Evolutionary conservation across 306 rosid genomes (phyloP), one percentile per base, ranked within the genome.

Genomic region (Coriaria nepalensis): DNA sequence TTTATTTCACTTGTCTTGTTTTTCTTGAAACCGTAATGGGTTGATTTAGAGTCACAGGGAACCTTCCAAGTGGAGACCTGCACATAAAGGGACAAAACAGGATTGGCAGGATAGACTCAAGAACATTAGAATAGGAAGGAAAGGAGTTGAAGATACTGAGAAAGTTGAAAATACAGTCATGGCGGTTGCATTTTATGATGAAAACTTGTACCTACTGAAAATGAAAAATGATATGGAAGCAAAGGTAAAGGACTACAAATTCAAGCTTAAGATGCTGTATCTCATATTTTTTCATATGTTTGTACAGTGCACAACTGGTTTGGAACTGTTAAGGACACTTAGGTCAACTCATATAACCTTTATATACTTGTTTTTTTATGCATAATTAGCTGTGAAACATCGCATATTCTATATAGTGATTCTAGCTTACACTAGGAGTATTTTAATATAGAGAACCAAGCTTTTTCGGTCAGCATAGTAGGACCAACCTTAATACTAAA

Each of bases 81-180:
- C 80, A 2, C 77, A 71, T 70, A 56, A 73, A 55, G 84, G 76
- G 59, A 79, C 69, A 43, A 90, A 79, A 57, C 94, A 75, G 54
- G 98, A 92, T 66, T 92, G 95, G 98, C 95, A 85, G 71, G 94
- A 79, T 50, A 86, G 63, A 54, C 52, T 92, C 40, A 82, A 65
- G 64, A 82, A 71, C 62, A 85, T 90, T 49, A 63, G 79, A 39
- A 57, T 67, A 43, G 93, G 98, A 34, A 85, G 73, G 67, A 90
- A 81, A 69, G 78, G 72, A 66, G 69, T 56, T 14, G 90, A 78
- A 61, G 84, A 84, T 52, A 59, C 70, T 4, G 83, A 83, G 56
- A 83, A 69, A 79, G 52, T 45, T 8, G 87, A 75, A 48, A 74
- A 75, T 56, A 37, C 82, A 53, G 67, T 63, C 63, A 85, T 85